Conservation (phyloP, 352 stramenopile species). For the Pythium brachiatum region DNA sequence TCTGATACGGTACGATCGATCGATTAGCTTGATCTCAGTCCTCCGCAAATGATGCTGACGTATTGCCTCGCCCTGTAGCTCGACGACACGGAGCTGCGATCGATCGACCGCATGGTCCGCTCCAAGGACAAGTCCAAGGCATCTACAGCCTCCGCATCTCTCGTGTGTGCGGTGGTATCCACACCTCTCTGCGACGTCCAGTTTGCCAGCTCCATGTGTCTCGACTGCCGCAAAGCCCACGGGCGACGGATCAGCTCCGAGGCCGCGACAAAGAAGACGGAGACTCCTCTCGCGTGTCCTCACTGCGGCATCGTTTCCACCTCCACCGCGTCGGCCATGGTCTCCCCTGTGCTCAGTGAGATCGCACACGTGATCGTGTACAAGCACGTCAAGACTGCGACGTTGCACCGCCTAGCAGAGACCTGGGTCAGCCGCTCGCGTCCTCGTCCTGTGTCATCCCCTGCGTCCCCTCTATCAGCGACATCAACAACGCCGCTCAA, state of each 20-base stretch:
- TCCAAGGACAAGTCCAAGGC: slow-evolving; percentile 33
- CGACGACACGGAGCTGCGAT: slow-evolving; percentile 42
- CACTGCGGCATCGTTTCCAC: slow-evolving; percentile 52
- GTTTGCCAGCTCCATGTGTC: slow-evolving; percentile 54
- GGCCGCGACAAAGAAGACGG: slow-evolving; percentile 7
- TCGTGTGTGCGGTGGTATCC: slow-evolving; percentile 63
- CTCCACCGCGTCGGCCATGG: slow-evolving; percentile 17
- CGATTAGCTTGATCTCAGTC: too few relatives aligned
- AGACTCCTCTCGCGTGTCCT: slow-evolving; percentile 41
- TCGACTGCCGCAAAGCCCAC: slow-evolving; percentile 40
- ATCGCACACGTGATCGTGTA: slow-evolving; percentile 44
- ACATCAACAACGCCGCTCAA: slow-evolving; percentile 2
- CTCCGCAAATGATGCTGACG: background rate
- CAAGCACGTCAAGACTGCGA: slow-evolving; percentile 51
- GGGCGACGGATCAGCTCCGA: slow-evolving; percentile 47
- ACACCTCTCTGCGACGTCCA: slow-evolving; percentile 30
- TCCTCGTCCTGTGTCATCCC: background rate
- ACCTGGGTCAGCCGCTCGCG: slow-evolving; percentile 23
- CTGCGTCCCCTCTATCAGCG: background rate
- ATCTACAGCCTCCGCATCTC: slow-evolving; percentile 4
- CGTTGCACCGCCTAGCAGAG: slow-evolving; percentile 53
- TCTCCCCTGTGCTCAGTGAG: slow-evolving; percentile 33
- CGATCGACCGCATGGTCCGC: slow-evolving; percentile 50
- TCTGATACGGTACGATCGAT: slow-evolving; percentile 48
- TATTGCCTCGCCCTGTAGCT: slow-evolving; percentile 27